phyloP scores from a whole-genome alignment of 1,284 basidiomycete genomes.

The Xerocomus amazonicus region DNA sequence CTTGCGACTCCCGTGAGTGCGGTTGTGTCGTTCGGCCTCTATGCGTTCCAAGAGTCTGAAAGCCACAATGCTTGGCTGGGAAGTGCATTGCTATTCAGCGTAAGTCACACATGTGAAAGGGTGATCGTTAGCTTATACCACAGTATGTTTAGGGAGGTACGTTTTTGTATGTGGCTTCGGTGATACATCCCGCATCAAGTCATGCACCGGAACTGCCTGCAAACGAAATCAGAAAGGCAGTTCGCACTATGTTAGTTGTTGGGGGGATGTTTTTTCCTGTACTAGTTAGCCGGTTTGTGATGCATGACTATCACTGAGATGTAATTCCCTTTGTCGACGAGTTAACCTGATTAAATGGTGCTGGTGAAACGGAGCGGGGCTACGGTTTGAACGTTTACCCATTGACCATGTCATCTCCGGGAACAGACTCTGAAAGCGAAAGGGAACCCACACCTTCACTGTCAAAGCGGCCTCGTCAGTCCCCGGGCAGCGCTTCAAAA shows the following conservation, averaged over 20 bases:
- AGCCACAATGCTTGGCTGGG: conserved; percentile 62
- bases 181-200: conserved; percentile 71
- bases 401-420: conserved; percentile 30
- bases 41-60: conserved; percentile 49
- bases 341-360: too few species aligned
- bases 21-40: conserved; percentile 61
- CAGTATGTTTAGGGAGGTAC: conserved; percentile 71
- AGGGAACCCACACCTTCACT: conserved; percentile 26
- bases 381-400: not conserved
- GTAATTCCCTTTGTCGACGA: not conserved
- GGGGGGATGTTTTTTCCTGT: conserved; percentile 73
- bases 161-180: conserved; percentile 92
- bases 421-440: conserved; percentile 33
- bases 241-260: conserved; percentile 54
- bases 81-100: conserved; percentile 73
- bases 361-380: too few species aligned
- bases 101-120: conserved; percentile 35
- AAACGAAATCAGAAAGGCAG: conserved; percentile 45
- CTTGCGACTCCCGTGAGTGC: conserved; percentile 78
- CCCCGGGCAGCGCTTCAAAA: conserved; percentile 19
- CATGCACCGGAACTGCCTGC: conserved; percentile 34
- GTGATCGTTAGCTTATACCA: conserved; percentile 7
- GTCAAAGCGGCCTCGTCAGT: conserved; percentile 27
- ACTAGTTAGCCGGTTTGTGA: conserved; percentile 45
- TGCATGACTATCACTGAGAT: conserved; percentile 40